Evolutionary conservation across 2,329 filamentous ascomycete species (phyloP), one percentile per base, ranked within the genome.

Genomic region (Ceratocystis variospora): DNA sequence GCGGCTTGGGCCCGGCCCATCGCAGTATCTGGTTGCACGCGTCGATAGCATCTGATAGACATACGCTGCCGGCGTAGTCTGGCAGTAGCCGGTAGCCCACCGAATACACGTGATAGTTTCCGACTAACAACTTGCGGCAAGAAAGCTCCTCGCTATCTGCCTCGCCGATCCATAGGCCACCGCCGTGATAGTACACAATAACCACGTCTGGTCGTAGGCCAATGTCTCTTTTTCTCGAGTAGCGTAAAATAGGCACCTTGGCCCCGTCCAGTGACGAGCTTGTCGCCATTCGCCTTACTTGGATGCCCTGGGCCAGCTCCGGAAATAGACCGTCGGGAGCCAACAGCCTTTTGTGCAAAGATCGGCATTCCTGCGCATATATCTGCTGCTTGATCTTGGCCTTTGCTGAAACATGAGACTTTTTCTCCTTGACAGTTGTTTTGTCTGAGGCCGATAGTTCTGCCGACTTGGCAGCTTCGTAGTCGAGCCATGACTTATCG

Each of bases 101-200:
- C 0, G 79, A 80, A 70, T 77, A 79, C 33, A 81, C 72, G 1
- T 70, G 70, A 15, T 73, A 70, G 55, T 31, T 48, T 7, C 68
- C 67, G 0, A 73, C 66, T 5, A 73, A 67, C 25, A 81, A 74
- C 31, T 74, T 75, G 0, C 79, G 75, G 69, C 78, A 80, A 1
- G 77, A 76, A 1, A 80, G 71, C 61, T 81, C 79, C 70, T 81
- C 79, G 68, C 76, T 79, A 68, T 80, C 78, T 1, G 78, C 76
- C 64, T 80, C 78, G 10, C 79, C 79, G 41, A 81, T 77, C 33
- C 72, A 71, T 1, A 81, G 72, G 0, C 78, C 79, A 15, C 79
- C 79, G 8, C 79, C 79, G 69, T 81, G 79, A 69, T 77, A 78
- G 70, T 80, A 81, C 19, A 81, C 69, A 10, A 79, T 70, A 5